Percentiles rank a stretch among this genome's conserved stretches.
Evolutionary conservation across 768 basidiomycete genomes (phyloP).

Genomic region (Cystofilobasidium macerans): DNA sequence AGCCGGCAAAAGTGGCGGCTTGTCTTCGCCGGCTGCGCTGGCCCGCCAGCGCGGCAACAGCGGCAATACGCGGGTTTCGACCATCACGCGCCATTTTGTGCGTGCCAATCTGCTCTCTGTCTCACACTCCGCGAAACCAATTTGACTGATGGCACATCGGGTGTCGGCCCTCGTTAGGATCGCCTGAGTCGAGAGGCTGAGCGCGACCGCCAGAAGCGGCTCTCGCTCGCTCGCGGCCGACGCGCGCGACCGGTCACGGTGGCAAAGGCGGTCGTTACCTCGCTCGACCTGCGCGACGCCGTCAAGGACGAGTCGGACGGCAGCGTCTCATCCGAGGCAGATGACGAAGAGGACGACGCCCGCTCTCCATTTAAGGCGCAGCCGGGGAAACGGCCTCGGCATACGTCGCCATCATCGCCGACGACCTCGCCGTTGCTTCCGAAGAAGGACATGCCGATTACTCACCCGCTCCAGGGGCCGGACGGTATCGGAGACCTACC

Average conservation of each 20-base stretch:
- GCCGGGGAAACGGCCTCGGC: not conserved
- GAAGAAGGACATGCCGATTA: not conserved
- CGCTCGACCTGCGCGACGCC: slow-evolving; percentile 79
- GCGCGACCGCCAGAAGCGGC: slow-evolving; percentile 47
- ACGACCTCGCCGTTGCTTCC: not conserved
- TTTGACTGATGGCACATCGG: not conserved
- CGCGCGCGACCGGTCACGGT: slow-evolving; percentile 82
- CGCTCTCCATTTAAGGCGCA: not conserved
- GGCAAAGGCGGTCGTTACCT: slow-evolving; percentile 74
- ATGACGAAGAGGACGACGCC: slow-evolving; percentile 25
- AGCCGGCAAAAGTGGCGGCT: not conserved
- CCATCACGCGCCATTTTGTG: slow-evolving; percentile 71
- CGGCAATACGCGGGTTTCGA: slow-evolving; percentile 59
- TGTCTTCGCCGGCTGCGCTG: not conserved
- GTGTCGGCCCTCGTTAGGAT: slow-evolving; percentile 40
- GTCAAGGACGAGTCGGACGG: slow-evolving; percentile 61
- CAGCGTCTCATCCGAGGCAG: slow-evolving; percentile 42
- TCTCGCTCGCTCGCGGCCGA: slow-evolving; percentile 74
- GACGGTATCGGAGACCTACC: not conserved
- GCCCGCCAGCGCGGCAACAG: slow-evolving; percentile 29
- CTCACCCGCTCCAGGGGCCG: not conserved
- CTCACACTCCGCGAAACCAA: not conserved
- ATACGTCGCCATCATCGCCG: not conserved
- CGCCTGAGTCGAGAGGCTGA: slow-evolving; percentile 55
- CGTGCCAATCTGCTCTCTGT: not conserved